phyloP scores from a whole-genome alignment of 768 basidiomycete species.

The Bullera alba region DNA sequence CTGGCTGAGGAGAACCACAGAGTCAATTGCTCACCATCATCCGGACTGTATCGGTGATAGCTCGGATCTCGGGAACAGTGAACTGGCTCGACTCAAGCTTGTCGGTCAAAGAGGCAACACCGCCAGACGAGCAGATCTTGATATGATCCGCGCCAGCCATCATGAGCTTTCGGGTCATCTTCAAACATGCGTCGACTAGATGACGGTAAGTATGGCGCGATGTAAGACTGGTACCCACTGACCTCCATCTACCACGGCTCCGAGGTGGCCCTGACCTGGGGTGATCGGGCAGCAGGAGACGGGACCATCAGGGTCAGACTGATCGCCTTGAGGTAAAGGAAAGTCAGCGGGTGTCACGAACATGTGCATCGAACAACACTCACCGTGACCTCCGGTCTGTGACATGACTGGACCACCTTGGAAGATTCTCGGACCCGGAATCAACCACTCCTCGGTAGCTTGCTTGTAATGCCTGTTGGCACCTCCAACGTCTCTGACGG shows the following conservation, averaged over 20 bases:
- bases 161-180: constrained; percentile 47
- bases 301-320: no score
- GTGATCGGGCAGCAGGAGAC: no score
- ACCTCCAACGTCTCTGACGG: constrained; percentile 49
- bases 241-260: no score
- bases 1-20: background rate
- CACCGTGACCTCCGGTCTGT: constrained; percentile 50
- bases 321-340: no score
- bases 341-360: no score
- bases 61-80: constrained; percentile 49
- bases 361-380: constrained; percentile 42
- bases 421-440: constrained; percentile 47
- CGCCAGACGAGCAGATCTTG: constrained; percentile 47
- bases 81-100: constrained; percentile 51
- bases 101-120: constrained; percentile 50
- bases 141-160: constrained; percentile 50
- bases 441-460: constrained; percentile 41
- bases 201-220: no score
- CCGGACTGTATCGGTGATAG: constrained; percentile 48
- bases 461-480: constrained; percentile 48
- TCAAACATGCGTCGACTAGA: no score
- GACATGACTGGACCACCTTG: constrained; percentile 49
- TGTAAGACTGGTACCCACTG: no score
- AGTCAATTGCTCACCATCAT: constrained; percentile 16
- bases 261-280: no score